Evolutionary conservation across 2,329 filamentous ascomycete species (phyloP), one percentile per base, ranked within the genome.

Genomic region (Cercospora sojina): DNA sequence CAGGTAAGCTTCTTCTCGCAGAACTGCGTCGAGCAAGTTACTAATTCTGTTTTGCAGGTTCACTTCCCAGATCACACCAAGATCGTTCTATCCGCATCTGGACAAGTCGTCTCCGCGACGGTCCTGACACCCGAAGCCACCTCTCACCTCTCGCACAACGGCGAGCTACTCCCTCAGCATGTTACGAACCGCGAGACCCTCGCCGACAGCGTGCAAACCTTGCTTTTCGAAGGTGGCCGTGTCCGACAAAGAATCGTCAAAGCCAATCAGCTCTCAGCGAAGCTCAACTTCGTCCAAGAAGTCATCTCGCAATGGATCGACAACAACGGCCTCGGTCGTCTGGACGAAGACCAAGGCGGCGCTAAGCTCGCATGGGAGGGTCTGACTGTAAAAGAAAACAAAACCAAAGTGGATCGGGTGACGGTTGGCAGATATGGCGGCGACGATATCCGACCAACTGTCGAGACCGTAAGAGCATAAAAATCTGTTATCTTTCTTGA

Each of bases 11-110:
- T 0, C 8, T 20, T 18, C 27, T 27, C 25, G 23, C 31, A 25
- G n/a, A 18, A 27, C 41, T 32, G 9, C 5, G 12, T 1, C 59
- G 12, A 10, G n/a, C 16, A 29, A 13, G n/a, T 29, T 64, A 55
- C 67, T 74, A 64, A 74, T 59, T 16, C 23, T 47, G 3, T 18
- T 32, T 7, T 3, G 1, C 70, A 92, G 86, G 91, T 94, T 79
- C 94, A 95, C 80, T 95, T 95, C 77, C 91, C 91, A 2, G 91
- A 95, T 72, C 91, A 95, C 77, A 94, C 91, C 66, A 95, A 95
- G 79, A 86, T 95, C 63, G 89, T 94, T 12, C 81, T 95, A 27
- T 91, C 92, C 65, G 81, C 89, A 0, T 86, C 90, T 31, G 91
- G 90, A n/a, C 87, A 85, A 1, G 90, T 88, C 83, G 90, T 90